Base-by-base conservation (phyloP, 495 filamentous ascomycete genomes). In the Rhypophila decipiens region DNA sequence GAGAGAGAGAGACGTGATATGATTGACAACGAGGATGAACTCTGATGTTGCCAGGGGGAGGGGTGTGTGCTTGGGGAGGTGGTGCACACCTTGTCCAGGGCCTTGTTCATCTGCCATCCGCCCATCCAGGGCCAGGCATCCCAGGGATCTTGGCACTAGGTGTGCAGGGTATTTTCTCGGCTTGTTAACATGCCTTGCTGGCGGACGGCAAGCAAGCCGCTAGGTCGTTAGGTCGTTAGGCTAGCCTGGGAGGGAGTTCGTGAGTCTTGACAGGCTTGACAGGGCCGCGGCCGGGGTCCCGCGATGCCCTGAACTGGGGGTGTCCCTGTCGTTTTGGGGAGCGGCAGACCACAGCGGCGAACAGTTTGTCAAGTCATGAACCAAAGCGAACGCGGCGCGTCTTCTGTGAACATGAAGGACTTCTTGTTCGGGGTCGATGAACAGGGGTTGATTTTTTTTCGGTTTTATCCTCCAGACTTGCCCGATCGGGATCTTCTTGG, bases 11-110 rank as follows among this genome's bases (percentile, higher is more conserved):
- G 44, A 15, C n/a, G 46, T 54, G 49, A 54, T 59, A 53, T 57
- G 59, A 62, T 57, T 59, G 59, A 55, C 59, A 39, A 37, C 54
- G 52, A 54, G 52, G 55, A 53, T 52, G 45, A 41, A 24, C 50
- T 41, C 38, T 29, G 42, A 53, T 44, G 45, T 34, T 48, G 40
- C 50, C 39, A 23, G 44, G 44, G 44, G 48, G 5, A n/a, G 24
- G 24, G n/a, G n/a, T n/a, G n/a, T n/a, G n/a, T n/a, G n/a, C n/a
- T n/a, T n/a, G n/a, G 35, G 20, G 35, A 23, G 44, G 37, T 31
- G n/a, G n/a, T n/a, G n/a, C n/a, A n/a, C n/a, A n/a, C n/a, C n/a
- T n/a, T n/a, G n/a, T n/a, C n/a, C 27, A 31, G 27, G 45, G 22
- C 23, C 34, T 13, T 15, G 12, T 27, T 18, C 38, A 40, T 40